Evolutionary conservation across 345 rosid species (phyloP), one percentile per base, ranked within the genome.

Genomic region (Dipteronia dyeriana): DNA sequence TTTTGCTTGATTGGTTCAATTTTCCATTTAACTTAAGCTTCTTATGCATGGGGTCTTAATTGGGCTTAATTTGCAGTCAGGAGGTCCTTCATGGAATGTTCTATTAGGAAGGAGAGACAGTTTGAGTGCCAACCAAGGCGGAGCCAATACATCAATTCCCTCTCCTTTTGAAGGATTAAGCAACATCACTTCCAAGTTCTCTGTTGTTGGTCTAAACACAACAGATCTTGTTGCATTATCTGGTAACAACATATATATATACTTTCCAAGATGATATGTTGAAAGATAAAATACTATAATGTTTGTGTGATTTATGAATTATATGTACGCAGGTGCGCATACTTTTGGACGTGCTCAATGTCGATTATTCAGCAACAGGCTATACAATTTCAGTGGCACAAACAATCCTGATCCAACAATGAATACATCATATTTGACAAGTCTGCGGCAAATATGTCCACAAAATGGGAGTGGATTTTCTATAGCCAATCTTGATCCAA

Each of bases 61-160:
- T 51, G 56, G 17, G 17, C n/a, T 29, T 31, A 31, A 70, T 54
- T 54, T 67, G 70, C 76, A 94, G 98, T 78, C 94, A 17, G 97
- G 97, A 67, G 98, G 98, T 1, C 97, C 97, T 5, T 79, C 88
- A 8, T 92, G 97, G 98, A 85, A 12, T 19, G 94, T 85, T 2
- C 76, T 83, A 57, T 66, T 87, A 34, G 98, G 98, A 47, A 88
- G 98, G 73, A 88, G 95, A 68, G 97, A 94, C 75, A 80, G 98
- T 60, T 73, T 86, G 54, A 89, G 85, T 0, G 98, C 98, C 3
- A 87, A 80, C 76, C 83, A 68, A 7, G 76, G 43, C 0, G 90
- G 86, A 38, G 92, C 91, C 2, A 91, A 65, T 71, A 66, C 87
- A 7, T 75, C 87, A 20, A 82, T 94, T 60, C 98, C 95, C 7